Evolutionary conservation across 768 basidiomycete genomes (phyloP), one percentile per base, ranked within the genome.

Genomic region (Austroboletus festivus): DNA sequence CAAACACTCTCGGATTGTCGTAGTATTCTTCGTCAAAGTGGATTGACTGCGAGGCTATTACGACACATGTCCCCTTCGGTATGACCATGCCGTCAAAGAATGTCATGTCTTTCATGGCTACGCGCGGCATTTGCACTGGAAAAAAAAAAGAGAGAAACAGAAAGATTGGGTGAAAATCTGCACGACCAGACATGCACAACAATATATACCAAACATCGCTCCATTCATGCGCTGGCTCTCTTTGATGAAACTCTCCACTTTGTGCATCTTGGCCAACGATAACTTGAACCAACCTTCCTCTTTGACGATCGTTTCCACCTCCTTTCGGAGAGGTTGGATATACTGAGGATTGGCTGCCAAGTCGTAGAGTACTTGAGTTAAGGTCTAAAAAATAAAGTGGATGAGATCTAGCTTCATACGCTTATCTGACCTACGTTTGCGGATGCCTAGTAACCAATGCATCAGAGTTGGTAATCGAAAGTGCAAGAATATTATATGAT

Each of bases 31-130:
- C 20, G 35, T 64, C 60, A n/a, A 33, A 22, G 43, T 70, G 69
- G 4, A 62, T 45, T 4, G 53, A 52, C 16, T 55, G 52, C 4
- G 54, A 39, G 10, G 69, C 59, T 10, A 59, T 45, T 1, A 59
- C 46, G 0, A 71, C 34, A n/a, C 59, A 51, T 9, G 63, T 55
- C 9, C 68, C 73, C 24, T 60, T 54, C 1, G 73, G 73, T 12
- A 72, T 51, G 21, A 67, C 47, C 0, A 69, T 72, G 10, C 72
- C 73, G 41, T 73, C 69, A 0, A 70, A 67, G 43, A 75, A 61
- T 0, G 50, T 59, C 15, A 49, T 16, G 9, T 58, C 53, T 13
- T 42, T 58, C 47, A 51, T 18, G 15, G 49, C 37, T 28, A 44
- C 54, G 18, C 51, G 52, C 11, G 21, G 3, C 34, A 58, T 19